Evolutionary conservation across 805 yeast genomes (phyloP).

Genomic region (Scheffersomyces amazonensis): DNA sequence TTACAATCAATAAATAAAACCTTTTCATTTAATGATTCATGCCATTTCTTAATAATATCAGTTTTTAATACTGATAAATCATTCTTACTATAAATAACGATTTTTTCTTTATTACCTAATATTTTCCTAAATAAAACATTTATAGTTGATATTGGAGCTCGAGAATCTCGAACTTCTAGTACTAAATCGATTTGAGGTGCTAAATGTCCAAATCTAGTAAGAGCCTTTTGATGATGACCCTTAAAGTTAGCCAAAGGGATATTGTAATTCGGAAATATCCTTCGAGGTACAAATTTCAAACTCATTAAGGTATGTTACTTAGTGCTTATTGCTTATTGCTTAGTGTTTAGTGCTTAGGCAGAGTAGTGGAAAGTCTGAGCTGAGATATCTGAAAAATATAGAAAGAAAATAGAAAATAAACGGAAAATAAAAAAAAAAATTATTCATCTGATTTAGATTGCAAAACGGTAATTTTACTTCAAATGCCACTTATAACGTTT

Average conservation of each 20-base stretch:
- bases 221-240: constrained; percentile 86
- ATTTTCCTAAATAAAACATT: constrained; percentile 75
- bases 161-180: constrained; percentile 79
- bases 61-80: constrained; percentile 55
- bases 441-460: neutral
- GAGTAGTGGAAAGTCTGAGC: too few species aligned
- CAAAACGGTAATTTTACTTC: neutral
- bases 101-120: constrained; percentile 49
- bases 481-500: constrained; percentile 86
- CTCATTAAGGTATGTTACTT: too few species aligned
- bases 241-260: constrained; percentile 76
- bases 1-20: constrained; percentile 58
- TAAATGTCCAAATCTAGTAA: constrained; percentile 60
- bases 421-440: neutral
- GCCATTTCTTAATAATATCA: constrained; percentile 31
- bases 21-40: constrained; percentile 22
- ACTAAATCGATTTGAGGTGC: constrained; percentile 81
- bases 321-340: too few species aligned
- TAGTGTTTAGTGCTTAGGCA: too few species aligned
- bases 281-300: constrained; percentile 62
- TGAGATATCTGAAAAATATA: neutral
- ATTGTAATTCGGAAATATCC: constrained; percentile 68
- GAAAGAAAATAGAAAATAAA: neutral
- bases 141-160: constrained; percentile 85
- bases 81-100: constrained; percentile 75